phyloP scores from a whole-genome alignment of 2,329 filamentous ascomycete species.

The Pseudocercospora vitis region DNA sequence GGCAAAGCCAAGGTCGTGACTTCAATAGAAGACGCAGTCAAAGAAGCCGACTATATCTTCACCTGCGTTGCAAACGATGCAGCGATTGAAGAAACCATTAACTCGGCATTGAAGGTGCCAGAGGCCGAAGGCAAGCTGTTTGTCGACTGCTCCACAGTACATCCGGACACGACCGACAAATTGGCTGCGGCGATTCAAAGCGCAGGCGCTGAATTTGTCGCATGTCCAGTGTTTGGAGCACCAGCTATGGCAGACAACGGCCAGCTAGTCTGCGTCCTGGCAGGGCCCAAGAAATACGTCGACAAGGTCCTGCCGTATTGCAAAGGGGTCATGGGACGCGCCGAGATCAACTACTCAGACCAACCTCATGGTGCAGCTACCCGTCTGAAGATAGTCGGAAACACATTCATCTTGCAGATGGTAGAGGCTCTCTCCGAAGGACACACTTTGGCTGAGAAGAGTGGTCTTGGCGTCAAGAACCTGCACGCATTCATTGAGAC shows the following conservation, averaged over 20 bases:
- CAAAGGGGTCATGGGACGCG: constrained; percentile 68
- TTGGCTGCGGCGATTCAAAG: constrained; percentile 59
- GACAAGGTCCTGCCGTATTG: constrained; percentile 68
- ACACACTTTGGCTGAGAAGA: constrained; percentile 76
- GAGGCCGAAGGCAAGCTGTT: constrained; percentile 77
- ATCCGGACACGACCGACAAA: constrained; percentile 74
- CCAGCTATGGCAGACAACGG: constrained; percentile 70
- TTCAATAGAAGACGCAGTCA: constrained; percentile 65
- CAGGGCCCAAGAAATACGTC: constrained; percentile 62
- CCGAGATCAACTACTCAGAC: constrained; percentile 68
- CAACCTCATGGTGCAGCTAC: constrained; percentile 68
- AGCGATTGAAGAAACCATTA: constrained; percentile 65
- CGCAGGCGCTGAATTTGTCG: constrained; percentile 71
- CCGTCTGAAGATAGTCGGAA: constrained; percentile 78
- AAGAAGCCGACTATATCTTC: constrained; percentile 75
- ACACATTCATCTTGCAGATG: constrained; percentile 83
- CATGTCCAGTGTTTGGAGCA: constrained; percentile 71
- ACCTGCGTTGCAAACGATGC: constrained; percentile 76
- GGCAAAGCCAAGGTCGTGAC: constrained; percentile 65
- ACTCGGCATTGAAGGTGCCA: constrained; percentile 53
- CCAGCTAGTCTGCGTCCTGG: constrained; percentile 70
- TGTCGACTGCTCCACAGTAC: constrained; percentile 83
- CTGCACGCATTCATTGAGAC: constrained; percentile 70
- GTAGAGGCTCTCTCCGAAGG: constrained; percentile 77
- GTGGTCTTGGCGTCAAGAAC: constrained; percentile 68